Evolutionary conservation across 2,329 filamentous ascomycete species (phyloP), one percentile per base, ranked within the genome.

Genomic region (Colletotrichum viniferum): DNA sequence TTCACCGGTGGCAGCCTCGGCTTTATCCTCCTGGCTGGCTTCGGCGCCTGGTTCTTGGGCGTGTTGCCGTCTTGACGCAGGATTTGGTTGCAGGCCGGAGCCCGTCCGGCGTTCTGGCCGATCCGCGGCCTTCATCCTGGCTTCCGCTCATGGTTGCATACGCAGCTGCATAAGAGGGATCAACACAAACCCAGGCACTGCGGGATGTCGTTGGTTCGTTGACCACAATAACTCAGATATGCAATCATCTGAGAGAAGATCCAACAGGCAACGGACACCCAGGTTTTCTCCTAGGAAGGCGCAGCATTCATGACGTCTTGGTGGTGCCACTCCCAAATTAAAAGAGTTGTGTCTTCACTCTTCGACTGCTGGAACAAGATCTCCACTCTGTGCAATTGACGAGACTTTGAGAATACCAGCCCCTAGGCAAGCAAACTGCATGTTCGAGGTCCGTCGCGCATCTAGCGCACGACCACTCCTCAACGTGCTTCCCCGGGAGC

Each of bases 401-500:
- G 30, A 16, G 38, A 48, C 24, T 43, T 16, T 24, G 13, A 48
- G 21, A 21, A 7, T 34, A 14, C 30, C 10, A 52, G 16, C 7
- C 18, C 48, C 14, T 32, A 38, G 38, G 28, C 55, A 32, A 24
- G 14, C 21, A 16, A 38, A 28, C 12, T 58, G 48, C 58, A 73
- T 6, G 24, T 48, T 48, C 28, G 28, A 28, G 36, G 30, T 30
- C 63, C 58, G 56, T 48, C 18, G 32, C n/a, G 8, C 43, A 18
- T 24, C 48, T 74, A 70, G 58, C 24, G 66, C 58, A 56, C 55
- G 62, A 36, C 63, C 32, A 32, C 36, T 32, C 26, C 36, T 62
- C 58, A 38, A 61, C 34, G 43, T 73, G 69, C 73, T 68, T 75
- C 73, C 73, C 73, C 64, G 73, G 63, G 14, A 58, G 43, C 69